A percentile compares a stretch with the other conserved stretches of the same genome.
Conservation (phyloP, 2,329 filamentous ascomycete species). For the Aspergillus persii region DNA sequence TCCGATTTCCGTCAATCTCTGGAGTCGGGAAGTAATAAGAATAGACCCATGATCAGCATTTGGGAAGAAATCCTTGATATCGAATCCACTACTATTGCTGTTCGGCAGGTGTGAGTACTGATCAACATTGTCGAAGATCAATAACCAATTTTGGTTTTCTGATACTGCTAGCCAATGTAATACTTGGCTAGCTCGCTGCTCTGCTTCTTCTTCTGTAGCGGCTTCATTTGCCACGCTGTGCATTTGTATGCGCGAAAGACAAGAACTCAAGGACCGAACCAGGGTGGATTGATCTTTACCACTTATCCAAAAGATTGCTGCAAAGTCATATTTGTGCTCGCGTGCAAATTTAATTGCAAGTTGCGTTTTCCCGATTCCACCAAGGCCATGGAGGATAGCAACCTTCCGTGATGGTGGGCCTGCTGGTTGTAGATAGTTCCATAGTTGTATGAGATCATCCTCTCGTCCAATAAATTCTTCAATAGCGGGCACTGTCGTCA, state of each 20-base stretch:
- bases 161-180: constrained; percentile 13
- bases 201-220: constrained; percentile 10
- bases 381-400: constrained; percentile 20
- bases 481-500: constrained; percentile 12
- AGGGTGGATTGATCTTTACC: constrained; percentile 20
- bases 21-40: constrained; percentile 42
- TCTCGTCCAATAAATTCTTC: constrained; percentile 16
- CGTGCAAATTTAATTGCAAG: constrained; percentile 22
- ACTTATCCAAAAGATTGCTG: constrained; percentile 28
- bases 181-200: constrained; percentile 15
- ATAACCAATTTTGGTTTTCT: constrained; percentile 23
- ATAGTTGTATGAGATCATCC: constrained; percentile 14
- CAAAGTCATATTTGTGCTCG: constrained; percentile 19
- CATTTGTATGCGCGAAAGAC: constrained; percentile 14
- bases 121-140: constrained; percentile 32
- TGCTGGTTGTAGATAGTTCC: constrained; percentile 14
- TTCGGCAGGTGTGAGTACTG: constrained; percentile 13
- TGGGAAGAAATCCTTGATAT: constrained; percentile 31
- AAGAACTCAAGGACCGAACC: constrained; percentile 18
- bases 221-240: background rate
- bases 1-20: constrained; percentile 32
- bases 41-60: constrained; percentile 41
- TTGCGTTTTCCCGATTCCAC: constrained; percentile 27
- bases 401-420: constrained; percentile 11
- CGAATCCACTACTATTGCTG: constrained; percentile 18